A percentile compares a stretch with the other conserved stretches of the same genome.
phyloP scores from a whole-genome alignment of 192 early-diverging fungal genomes.

The Backusella tuberculispora region DNA sequence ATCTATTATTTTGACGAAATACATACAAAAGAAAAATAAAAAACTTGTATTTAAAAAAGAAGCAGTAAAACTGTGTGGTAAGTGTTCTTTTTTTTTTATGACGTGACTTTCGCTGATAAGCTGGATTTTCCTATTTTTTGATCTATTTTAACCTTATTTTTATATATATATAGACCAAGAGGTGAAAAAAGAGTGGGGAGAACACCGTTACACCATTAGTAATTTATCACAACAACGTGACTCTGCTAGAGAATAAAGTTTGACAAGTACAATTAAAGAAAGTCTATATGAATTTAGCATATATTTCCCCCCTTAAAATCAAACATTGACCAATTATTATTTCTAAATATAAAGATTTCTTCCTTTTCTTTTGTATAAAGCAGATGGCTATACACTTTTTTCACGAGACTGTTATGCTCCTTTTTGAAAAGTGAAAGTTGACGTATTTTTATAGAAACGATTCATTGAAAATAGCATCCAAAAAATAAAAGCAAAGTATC shows the following conservation, averaged over 20 bases:
- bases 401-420: too few relatives aligned
- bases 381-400: neutral
- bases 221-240: neutral
- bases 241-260: neutral
- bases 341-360: conserved; percentile 2
- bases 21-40: neutral
- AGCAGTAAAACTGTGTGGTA: neutral
- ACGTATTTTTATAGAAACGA: too few relatives aligned
- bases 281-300: neutral
- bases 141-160: neutral
- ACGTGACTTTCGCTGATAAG: neutral
- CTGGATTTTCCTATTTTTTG: neutral
- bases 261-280: conserved; percentile 1
- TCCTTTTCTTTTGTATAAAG: neutral
- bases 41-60: neutral
- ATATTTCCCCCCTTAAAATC: neutral
- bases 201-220: neutral
- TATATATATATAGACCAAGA: neutral
- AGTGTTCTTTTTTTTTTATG: neutral
- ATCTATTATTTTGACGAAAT: neutral
- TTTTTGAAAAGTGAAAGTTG: too few relatives aligned
- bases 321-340: conserved; percentile 10
- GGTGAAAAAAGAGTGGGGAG: neutral
- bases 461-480: too few relatives aligned
- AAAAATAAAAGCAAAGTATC: too few relatives aligned